Evolutionary conservation across 2,329 filamentous ascomycete species (phyloP), one percentile per base, ranked within the genome.

Genomic region (Phialocephala sp.): DNA sequence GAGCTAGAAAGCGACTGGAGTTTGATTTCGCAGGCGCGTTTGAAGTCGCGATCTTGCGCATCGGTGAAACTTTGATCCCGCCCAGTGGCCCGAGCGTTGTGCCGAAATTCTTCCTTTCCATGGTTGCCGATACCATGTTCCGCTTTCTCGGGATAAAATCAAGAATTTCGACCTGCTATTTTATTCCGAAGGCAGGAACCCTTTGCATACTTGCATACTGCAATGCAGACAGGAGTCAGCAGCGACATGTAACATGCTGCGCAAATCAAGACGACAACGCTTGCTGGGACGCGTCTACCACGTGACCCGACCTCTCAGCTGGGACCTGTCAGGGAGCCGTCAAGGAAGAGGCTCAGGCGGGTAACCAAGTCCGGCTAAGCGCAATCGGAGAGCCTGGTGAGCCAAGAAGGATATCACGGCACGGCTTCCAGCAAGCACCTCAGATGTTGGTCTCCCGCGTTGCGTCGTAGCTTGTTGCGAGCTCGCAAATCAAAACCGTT

Each of bases 321-420:
- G 18, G 27, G 27, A 32, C 6, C 45, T 8, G 43, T 47, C 12
- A 18, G 4, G 6, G n/a, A 43, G 43, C 43, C 22, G 45, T 50
- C 45, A 22, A 22, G 45, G 45, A 50, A 50, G 18, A 32, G 27
- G 27, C 27, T 32, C 27, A 32, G 27, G 41, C 15, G 41, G 18
- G 45, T 50, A 50, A n/a, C 45, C 45, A 50, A 11, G 20, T 22
- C 20, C n/a, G 9, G 45, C 22, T n/a, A 50, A 50, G 52, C 52
- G 52, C 52, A 36, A 55, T 55, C 52, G 24, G 52, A 36, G 35
- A 8, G 52, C 52, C 27, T 32, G 39, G 35, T 14, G 5, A 14
- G 55, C 55, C 22, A 47, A 47, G 43, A 47, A 2, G 43, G 43
- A 18, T 32, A 55, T 57, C 55, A 9, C 55, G 55, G 55, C 55